Evolutionary conservation across 352 stramenopile genomes (phyloP).

Genomic region (Phytophthora pini): DNA sequence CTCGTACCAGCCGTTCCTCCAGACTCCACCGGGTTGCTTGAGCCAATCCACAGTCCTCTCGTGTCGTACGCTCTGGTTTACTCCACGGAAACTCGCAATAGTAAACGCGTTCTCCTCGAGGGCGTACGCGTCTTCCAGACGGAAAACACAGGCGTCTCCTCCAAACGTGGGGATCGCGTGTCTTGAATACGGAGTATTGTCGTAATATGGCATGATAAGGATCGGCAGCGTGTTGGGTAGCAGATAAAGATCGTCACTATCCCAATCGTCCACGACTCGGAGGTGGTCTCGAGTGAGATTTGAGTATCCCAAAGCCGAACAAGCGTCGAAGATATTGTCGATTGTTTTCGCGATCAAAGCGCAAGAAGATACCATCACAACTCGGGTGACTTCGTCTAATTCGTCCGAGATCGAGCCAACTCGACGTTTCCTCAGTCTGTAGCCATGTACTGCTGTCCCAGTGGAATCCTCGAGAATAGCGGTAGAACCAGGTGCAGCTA

Average conservation of each 20-base stretch:
- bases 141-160: no score
- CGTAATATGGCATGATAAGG: no score
- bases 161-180: not conserved
- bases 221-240: not conserved
- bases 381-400: not conserved
- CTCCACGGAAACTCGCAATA: not conserved
- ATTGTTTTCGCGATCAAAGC: not conserved
- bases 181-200: no score
- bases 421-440: not conserved
- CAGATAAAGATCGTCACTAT: not conserved
- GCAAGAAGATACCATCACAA: not conserved
- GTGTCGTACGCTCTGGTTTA: not conserved
- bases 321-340: not conserved
- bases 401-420: not conserved
- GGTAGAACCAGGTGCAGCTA: not conserved
- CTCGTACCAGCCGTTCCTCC: not conserved
- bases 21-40: not conserved
- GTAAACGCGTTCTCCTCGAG: no score
- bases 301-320: not conserved
- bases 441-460: not conserved
- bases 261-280: not conserved
- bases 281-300: not conserved
- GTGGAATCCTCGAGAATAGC: not conserved
- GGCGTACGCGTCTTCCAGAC: no score
- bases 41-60: not conserved